These are phyloP conservation scores for Nakataea oryzae DNA, from an alignment of 2,329 filamentous ascomycete genomes.

Conservation along the genomic window DNA sequence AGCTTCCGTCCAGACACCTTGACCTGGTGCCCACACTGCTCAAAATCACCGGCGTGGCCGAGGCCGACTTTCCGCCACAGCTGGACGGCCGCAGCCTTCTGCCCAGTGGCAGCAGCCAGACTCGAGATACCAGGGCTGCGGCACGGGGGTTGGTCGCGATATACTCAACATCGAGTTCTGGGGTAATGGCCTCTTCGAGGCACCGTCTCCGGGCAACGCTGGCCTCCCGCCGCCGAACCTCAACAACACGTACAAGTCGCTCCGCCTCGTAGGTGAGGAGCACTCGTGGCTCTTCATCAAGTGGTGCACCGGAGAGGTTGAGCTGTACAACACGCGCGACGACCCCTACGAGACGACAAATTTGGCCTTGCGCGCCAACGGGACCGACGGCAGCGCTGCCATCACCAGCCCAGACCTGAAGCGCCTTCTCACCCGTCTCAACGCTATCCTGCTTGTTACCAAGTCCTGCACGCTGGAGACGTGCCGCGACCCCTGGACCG, in stretches of 20 bases:
- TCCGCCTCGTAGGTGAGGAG: constrained; percentile 15
- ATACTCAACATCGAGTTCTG: constrained; percentile 17
- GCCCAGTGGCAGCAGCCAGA: constrained; percentile 14
- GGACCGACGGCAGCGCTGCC: not conserved
- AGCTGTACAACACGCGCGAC: constrained; percentile 19
- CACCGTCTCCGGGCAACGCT: constrained; percentile 2
- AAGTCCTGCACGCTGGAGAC: constrained; percentile 14
- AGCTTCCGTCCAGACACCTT: constrained; percentile 12
- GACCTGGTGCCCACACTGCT: constrained; percentile 20
- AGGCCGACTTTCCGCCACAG: constrained; percentile 12
- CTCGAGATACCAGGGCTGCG: constrained; percentile 6
- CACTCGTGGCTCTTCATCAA: constrained; percentile 14
- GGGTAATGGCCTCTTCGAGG: constrained; percentile 14
- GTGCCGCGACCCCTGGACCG: constrained; percentile 13
- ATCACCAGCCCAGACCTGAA: not conserved
- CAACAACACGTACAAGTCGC: constrained; percentile 13
- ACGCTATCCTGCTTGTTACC: constrained; percentile 15
- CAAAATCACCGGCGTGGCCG: constrained; percentile 14
- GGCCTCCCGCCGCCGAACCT: constrained; percentile 12
- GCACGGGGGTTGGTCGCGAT: constrained; percentile 8
- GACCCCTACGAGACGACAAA: constrained; percentile 17
- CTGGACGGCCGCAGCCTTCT: constrained; percentile 20
- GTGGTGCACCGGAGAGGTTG: constrained; percentile 18
- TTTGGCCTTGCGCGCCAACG: constrained; percentile 3
- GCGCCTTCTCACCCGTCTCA: constrained; percentile 7